Evolutionary conservation across 208 protist genomes (phyloP).

Genomic region (Porcisia deanei): DNA sequence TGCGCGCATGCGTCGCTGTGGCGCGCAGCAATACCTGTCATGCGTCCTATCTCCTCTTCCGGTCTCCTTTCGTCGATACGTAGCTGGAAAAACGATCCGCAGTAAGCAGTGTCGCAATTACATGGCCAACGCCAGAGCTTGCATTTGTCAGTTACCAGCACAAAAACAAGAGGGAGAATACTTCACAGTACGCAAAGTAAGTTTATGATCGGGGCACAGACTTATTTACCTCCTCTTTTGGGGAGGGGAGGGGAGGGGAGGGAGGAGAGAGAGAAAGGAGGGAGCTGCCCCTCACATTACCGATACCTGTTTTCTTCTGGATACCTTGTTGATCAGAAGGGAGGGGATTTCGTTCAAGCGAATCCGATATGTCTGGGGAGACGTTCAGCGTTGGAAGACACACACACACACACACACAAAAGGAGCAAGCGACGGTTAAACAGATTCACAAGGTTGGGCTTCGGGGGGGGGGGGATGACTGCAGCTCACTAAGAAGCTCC

Average conservation of each 20-base stretch:
- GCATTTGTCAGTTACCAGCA: not conserved
- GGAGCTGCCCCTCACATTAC: not conserved
- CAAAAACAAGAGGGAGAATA: not conserved
- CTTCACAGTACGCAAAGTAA: not conserved
- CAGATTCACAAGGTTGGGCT: not conserved
- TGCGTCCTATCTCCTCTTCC: not conserved
- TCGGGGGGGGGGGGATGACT: not conserved
- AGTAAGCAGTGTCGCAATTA: too few species aligned
- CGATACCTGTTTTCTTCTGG: too few species aligned
- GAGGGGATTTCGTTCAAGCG: not conserved
- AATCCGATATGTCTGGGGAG: not conserved
- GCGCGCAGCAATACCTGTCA: not conserved
- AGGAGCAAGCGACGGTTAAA: not conserved
- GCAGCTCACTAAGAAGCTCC: not conserved
- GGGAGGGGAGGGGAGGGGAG: too few species aligned
- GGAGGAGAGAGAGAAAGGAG: not conserved
- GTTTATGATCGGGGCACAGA: not conserved
- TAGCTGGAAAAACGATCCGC: not conserved
- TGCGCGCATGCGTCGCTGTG: not conserved
- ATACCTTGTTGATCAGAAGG: not conserved
- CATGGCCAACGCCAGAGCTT: not conserved
- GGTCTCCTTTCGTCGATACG: not conserved
- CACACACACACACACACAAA: not conserved
- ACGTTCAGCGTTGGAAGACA: not conserved
- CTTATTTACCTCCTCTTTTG: not conserved